Evolutionary conservation across 1,284 basidiomycete species (phyloP), one percentile per base, ranked within the genome.

Genomic region (Trametes hirsuta): DNA sequence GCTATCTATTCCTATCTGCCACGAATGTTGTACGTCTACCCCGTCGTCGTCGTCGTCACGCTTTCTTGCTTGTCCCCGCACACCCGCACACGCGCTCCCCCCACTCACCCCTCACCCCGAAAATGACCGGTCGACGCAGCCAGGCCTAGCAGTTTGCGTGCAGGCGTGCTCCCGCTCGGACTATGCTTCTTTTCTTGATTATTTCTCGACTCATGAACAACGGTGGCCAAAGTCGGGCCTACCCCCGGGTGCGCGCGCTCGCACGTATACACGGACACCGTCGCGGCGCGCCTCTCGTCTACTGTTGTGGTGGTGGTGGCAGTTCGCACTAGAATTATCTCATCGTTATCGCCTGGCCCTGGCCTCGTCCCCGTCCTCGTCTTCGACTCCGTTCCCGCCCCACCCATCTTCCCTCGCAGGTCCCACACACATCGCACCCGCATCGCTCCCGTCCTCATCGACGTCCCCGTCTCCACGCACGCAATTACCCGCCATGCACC

Each of bases 1-100:
- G 39, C 52, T 65, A 63, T 65, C 58, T 65, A 65, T 65, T 58
- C 61, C 42, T 62, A 59, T 63, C 61, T 65, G 61, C 53, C 35
- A 44, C 54, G 37, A 49, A 46, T 62, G 60, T 62, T 59, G 58
- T 62, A 55, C 48, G 39, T 36, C 47, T 58, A 55, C 40, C 35
- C 18, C 18, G 18, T 18, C 18, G 18, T 18, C 18, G 18, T 18
- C 42, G n/a, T 41, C 30, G 30, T 10, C 12, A 53, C 47, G 44
- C 46, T 39, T 41, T 47, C 49, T 52, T 46, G 55, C 9, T 42
- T 46, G 42, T 22, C 10, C 41, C 34, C 30, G 25, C 45, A 39
- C 41, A 24, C n/a, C 39, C 50, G 44, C 12, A 11, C 44, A 21
- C 36, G 18, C 18, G 18, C 36, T 15, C 36, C 10, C 22, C 34